phyloP scores from a whole-genome alignment of 2,329 filamentous ascomycete genomes.

The Daldinia sp. region DNA sequence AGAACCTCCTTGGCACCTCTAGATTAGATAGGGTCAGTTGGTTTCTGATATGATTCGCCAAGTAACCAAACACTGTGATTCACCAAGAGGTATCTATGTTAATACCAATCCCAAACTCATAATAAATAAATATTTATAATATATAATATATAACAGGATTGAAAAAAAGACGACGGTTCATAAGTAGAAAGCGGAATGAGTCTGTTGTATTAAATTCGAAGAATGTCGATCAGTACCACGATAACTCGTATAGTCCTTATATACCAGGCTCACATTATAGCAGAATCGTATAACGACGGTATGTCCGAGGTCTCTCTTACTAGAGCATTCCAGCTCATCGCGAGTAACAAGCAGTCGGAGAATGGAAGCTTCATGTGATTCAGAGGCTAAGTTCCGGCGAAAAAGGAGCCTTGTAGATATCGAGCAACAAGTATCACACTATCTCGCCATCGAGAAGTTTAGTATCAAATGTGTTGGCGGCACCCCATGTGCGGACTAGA shows the following conservation, averaged over 20 bases:
- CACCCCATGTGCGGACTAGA: not conserved
- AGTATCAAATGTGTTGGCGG: not conserved
- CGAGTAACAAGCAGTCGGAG: not conserved
- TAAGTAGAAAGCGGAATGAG: no score
- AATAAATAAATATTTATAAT: no score
- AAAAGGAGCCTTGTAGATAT: not conserved
- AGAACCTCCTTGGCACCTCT: no score
- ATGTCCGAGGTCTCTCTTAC: not conserved
- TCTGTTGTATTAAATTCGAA: no score
- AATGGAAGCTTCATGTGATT: not conserved
- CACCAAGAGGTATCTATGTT: no score
- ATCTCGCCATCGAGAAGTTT: not conserved
- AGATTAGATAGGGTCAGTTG: not conserved
- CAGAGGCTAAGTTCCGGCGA: not conserved
- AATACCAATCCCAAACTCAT: not conserved
- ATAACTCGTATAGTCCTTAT: not conserved
- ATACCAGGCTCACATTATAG: not conserved
- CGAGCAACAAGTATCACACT: not conserved
- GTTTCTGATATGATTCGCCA: not conserved
- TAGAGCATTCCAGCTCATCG: not conserved
- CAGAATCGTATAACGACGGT: not conserved
- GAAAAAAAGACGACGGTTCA: no score
- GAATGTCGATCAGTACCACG: not conserved
- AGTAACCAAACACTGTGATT: not conserved
- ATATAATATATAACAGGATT: no score